Percentiles rank a stretch among this genome's conserved stretches.
These are phyloP conservation scores for Cytauxzoon felis DNA, from an alignment of 169 alveolate species.

Conservation along the genomic window DNA sequence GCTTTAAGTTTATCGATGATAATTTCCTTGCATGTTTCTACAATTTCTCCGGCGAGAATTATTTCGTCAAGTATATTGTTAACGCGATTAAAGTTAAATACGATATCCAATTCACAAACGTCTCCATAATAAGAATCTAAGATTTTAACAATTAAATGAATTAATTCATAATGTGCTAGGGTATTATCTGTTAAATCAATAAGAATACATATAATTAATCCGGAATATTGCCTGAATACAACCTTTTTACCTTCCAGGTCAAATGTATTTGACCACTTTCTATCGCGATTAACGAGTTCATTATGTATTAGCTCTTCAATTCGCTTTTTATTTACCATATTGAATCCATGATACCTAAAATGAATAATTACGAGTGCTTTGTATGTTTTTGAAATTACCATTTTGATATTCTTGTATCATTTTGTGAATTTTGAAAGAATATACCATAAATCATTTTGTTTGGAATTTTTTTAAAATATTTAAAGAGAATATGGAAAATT, in stretches of 20 bases:
- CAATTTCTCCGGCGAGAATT: slow-evolving; percentile 71
- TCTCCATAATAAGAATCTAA: slow-evolving; percentile 96
- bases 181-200: slow-evolving; percentile 91
- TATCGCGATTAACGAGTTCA: slow-evolving; percentile 26
- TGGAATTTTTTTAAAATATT: not conserved
- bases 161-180: slow-evolving; percentile 93
- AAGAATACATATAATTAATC: slow-evolving; percentile 33
- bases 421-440: slow-evolving; percentile 46
- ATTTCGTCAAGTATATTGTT: slow-evolving; percentile 96
- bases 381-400: slow-evolving; percentile 50
- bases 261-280: slow-evolving; percentile 48
- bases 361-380: too few relatives aligned
- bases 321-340: slow-evolving; percentile 17
- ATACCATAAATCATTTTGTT: slow-evolving; percentile 57
- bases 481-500: too few relatives aligned
- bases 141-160: slow-evolving; percentile 97
- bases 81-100: slow-evolving; percentile 95
- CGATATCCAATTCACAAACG: slow-evolving; percentile 90
- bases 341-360: slow-evolving; percentile 34
- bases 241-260: slow-evolving; percentile 57
- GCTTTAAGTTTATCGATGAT: slow-evolving; percentile 37
- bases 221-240: slow-evolving; percentile 52
- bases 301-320: slow-evolving; percentile 39
- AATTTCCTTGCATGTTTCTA: slow-evolving; percentile 45
- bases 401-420: slow-evolving; percentile 52